phyloP scores from a whole-genome alignment of 108 stramenopile species.

The Nitzschia inconspicua region DNA sequence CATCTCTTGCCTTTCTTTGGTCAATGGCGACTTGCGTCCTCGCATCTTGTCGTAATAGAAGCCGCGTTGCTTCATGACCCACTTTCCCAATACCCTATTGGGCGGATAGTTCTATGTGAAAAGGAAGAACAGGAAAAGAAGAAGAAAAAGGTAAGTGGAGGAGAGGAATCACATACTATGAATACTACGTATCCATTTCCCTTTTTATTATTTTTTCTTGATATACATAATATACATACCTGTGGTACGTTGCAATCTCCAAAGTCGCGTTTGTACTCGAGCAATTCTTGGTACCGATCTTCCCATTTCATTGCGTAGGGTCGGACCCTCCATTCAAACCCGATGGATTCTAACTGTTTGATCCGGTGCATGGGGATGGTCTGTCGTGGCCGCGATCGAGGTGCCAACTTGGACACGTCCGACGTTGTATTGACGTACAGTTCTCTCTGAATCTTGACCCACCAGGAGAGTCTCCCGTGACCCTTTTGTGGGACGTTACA shows the following conservation, averaged over 20 bases:
- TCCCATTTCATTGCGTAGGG: slow-evolving; percentile 12
- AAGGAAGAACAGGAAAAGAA: too few relatives aligned
- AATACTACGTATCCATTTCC: too few relatives aligned
- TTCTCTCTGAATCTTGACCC: slow-evolving; percentile 15
- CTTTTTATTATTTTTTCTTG: too few relatives aligned
- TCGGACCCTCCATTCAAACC: slow-evolving; percentile 12
- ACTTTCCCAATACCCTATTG: slow-evolving; percentile 62
- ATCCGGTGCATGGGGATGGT: slow-evolving; percentile 4
- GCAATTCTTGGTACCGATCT: slow-evolving; percentile 11
- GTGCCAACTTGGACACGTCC: neutral
- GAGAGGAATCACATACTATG: too few relatives aligned
- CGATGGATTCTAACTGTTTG: slow-evolving; percentile 3
- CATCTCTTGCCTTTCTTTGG: slow-evolving; percentile 58
- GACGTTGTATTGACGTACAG: slow-evolving; percentile 3
- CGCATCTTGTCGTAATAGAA: slow-evolving; percentile 50
- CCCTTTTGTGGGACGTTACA: slow-evolving; percentile 14
- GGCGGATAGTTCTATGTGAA: slow-evolving; percentile 46
- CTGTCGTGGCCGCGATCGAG: neutral
- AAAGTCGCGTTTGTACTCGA: slow-evolving; percentile 1
- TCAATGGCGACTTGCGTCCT: slow-evolving; percentile 64
- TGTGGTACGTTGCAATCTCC: slow-evolving; percentile 16
- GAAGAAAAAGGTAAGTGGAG: too few relatives aligned
- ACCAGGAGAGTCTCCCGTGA: slow-evolving; percentile 8
- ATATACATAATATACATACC: too few relatives aligned
- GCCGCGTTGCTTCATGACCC: slow-evolving; percentile 78